phyloP scores from a whole-genome alignment of 345 rosid genomes.

The thale cress (Arabidopsis thaliana) region DNA sequence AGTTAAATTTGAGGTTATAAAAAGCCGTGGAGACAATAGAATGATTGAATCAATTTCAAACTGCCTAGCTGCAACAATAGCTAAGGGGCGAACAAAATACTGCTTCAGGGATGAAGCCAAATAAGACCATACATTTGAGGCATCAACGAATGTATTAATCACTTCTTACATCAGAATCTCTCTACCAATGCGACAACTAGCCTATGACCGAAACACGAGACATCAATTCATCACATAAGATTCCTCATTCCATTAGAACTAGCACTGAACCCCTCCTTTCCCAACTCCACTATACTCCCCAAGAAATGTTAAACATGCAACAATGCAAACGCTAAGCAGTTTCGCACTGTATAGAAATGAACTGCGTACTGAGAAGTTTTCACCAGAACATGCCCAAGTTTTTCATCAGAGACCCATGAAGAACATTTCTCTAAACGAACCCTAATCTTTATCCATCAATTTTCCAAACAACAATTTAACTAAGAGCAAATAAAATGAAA shows the following conservation, averaged over 20 bases:
- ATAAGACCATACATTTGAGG: constrained; percentile 9
- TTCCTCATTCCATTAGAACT: not conserved
- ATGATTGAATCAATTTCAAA: not conserved
- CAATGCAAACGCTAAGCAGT: not conserved
- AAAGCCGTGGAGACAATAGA: not conserved
- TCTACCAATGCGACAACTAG: not conserved
- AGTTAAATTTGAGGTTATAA: constrained; percentile 36
- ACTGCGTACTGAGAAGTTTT: not conserved
- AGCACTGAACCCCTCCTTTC: not conserved
- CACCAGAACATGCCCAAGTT: not conserved
- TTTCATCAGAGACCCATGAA: not conserved
- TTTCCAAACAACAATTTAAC: not conserved
- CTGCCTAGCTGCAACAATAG: constrained; percentile 5
- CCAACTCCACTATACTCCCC: not conserved
- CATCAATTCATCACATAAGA: constrained; percentile 12
- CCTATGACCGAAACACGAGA: not conserved
- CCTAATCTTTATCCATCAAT: not conserved
- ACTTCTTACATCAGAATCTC: not conserved
- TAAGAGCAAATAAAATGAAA: not conserved
- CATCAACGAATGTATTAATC: not conserved
- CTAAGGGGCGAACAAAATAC: not conserved
- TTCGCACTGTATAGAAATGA: constrained; percentile 3
- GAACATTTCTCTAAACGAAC: not conserved
- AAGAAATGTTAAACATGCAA: not conserved
- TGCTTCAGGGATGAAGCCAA: constrained; percentile 5